A percentile compares a stretch with the other conserved stretches of the same genome.
phyloP scores from a whole-genome alignment of 805 yeast genomes.

The Starmerella riodocensis region DNA sequence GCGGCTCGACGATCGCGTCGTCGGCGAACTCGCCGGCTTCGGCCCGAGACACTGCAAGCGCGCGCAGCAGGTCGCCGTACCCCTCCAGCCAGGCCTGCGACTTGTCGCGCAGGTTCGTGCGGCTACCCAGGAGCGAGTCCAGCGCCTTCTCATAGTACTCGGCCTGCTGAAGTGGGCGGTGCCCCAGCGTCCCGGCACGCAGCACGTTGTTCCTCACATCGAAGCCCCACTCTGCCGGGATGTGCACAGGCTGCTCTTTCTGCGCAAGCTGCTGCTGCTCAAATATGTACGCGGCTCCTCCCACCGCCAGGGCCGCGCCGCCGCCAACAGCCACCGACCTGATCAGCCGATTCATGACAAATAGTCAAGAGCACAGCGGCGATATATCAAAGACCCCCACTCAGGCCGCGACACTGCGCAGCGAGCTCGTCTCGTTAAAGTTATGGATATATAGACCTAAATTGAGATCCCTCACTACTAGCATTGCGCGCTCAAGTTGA shows the following conservation, averaged over 20 bases:
- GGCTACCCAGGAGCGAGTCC: conserved; percentile 14
- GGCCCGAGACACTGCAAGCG: conserved; percentile 23
- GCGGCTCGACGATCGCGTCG: conserved; percentile 22
- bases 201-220: conserved; percentile 15
- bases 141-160: conserved; percentile 20
- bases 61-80: conserved; percentile 25
- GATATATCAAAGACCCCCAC: no score
- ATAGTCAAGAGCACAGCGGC: not conserved
- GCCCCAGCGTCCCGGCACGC: conserved; percentile 8
- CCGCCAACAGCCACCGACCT: conserved; percentile 18
- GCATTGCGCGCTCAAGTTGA: no score
- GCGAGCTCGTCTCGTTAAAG: no score
- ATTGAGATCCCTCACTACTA: no score
- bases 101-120: conserved; percentile 20
- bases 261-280: conserved; percentile 13
- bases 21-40: conserved; percentile 4
- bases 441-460: no score
- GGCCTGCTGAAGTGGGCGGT: conserved; percentile 8
- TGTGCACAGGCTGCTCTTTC: conserved; percentile 4
- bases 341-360: conserved; percentile 8
- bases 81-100: conserved; percentile 26
- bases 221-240: conserved; percentile 19
- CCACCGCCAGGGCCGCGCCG: conserved; percentile 15
- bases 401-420: no score
- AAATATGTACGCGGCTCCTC: conserved; percentile 13